A percentile compares a stretch with the other conserved stretches of the same genome.
These are phyloP conservation scores for Ganoderma multipileum DNA, from an alignment of 1,284 basidiomycete species.

Conservation along the genomic window DNA sequence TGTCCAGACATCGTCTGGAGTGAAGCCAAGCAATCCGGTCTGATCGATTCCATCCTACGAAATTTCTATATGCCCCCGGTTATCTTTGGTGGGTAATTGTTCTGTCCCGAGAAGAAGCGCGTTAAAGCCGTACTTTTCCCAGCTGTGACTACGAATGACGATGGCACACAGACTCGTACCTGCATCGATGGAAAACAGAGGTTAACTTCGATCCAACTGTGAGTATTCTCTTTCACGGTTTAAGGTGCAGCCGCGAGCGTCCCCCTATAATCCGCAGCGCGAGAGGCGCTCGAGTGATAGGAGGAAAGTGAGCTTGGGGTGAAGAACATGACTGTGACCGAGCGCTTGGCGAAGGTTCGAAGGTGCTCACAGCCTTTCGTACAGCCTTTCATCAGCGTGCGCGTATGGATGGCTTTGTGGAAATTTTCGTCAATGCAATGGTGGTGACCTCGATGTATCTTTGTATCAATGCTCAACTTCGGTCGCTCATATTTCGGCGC, in stretches of 20 bases:
- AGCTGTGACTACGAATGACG: slow-evolving; percentile 57
- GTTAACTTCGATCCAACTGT: slow-evolving; percentile 75
- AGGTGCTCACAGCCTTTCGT: slow-evolving; percentile 2
- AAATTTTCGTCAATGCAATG: background rate
- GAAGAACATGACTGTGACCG: background rate
- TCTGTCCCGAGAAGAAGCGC: background rate
- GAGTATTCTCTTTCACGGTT: slow-evolving; percentile 29
- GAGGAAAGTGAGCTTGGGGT: slow-evolving; percentile 6
- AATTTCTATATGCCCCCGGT: slow-evolving; percentile 61
- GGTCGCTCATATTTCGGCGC: background rate
- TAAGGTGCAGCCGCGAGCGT: background rate
- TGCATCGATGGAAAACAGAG: slow-evolving; percentile 84
- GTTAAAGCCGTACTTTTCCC: background rate
- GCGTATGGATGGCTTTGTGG: background rate
- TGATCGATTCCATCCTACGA: slow-evolving; percentile 51
- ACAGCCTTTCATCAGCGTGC: background rate
- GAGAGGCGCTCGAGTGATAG: background rate
- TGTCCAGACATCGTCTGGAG: slow-evolving; percentile 62
- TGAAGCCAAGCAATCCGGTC: slow-evolving; percentile 43
- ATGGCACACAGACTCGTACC: slow-evolving; percentile 66
- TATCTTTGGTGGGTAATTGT: slow-evolving; percentile 61
- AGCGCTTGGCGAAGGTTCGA: background rate
- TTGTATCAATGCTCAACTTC: background rate
- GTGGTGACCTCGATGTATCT: background rate
- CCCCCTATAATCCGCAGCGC: background rate